Base-by-base conservation (phyloP, 768 basidiomycete genomes). In the Suillus subalutaceus region DNA sequence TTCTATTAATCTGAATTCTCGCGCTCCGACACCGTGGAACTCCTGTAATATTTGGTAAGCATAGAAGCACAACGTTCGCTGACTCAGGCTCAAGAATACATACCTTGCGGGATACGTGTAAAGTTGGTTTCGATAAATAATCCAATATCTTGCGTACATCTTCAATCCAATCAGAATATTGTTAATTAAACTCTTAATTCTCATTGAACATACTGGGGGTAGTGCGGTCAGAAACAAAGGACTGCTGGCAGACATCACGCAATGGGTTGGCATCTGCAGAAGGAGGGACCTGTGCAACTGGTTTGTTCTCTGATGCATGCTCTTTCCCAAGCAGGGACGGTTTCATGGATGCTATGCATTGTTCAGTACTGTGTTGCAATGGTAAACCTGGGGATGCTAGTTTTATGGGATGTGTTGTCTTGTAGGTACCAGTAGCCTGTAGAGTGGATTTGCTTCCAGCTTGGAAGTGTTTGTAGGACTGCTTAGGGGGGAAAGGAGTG, bases 401-500 rank as follows among this genome's bases (percentile, higher is more conserved):
- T 46, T 46, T 46, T 20, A 2, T 46, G 8, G 9, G 18, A 46
- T 46, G 8, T 18, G 8, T 7, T 20, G 44, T 20, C 20, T 46
- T 46, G 44, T 20, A 18, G 16, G 43, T 43, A 32, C 32, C 4
- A 5, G 16, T 16, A 6, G 16, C 7, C 44, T n/a, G 44, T 20
- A 7, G 44, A n/a, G 8, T 16, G 18, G 44, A 46, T 6, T 9
- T 46, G 44, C 7, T 23, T 23, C 5, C 12, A 23, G 7, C 7
- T 37, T n/a, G 4, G 46, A 32, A 32, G 32, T 23, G n/a, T 23
- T 10, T 64, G 20, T 74, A 68, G 15, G 73, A 71, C 50, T 69
- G 72, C 6, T 65, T 38, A 55, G 73, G 70, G 26, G 68, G 74
- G 60, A 75, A 80, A 0, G 52, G 53, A 0, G 72, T 50, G 3